Conservation (phyloP, 441 rosid species). For the Populus hybrid region DNA sequence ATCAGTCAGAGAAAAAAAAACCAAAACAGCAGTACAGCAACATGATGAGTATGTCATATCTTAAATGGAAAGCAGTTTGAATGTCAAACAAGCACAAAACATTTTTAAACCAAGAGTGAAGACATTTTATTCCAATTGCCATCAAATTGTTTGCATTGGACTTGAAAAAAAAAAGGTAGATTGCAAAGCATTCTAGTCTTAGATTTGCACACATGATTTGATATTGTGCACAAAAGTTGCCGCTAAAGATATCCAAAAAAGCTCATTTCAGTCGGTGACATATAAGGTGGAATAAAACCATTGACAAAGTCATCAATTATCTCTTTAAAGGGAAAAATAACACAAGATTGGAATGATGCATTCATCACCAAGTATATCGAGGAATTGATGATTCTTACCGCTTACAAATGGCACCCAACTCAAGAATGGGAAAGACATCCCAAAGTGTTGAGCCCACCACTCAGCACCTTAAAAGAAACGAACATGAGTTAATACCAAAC, state of each 20-base stretch:
- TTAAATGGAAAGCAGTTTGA: not conserved
- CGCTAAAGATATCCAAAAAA: not conserved
- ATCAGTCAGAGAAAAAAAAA: too few relatives aligned
- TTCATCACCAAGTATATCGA: not conserved
- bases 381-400: conserved; percentile 40
- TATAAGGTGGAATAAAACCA: not conserved
- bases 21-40: not conserved
- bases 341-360: not conserved
- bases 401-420: conserved; percentile 79
- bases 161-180: not conserved
- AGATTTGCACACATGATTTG: not conserved
- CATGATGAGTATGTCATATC: not conserved
- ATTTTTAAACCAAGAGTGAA: not conserved
- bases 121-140: not conserved
- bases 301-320: not conserved
- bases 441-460: conserved; percentile 84
- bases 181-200: not conserved
- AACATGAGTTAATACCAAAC: not conserved
- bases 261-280: not conserved
- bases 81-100: not conserved
- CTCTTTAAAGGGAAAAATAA: not conserved
- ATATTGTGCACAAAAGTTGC: not conserved
- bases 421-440: conserved; percentile 61
- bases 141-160: not conserved
- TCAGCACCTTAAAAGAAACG: conserved; percentile 60